A percentile compares a stretch with the other conserved stretches of the same genome.
Conservation (phyloP, 2,329 filamentous ascomycete species). For the Aspergillus flavus region DNA sequence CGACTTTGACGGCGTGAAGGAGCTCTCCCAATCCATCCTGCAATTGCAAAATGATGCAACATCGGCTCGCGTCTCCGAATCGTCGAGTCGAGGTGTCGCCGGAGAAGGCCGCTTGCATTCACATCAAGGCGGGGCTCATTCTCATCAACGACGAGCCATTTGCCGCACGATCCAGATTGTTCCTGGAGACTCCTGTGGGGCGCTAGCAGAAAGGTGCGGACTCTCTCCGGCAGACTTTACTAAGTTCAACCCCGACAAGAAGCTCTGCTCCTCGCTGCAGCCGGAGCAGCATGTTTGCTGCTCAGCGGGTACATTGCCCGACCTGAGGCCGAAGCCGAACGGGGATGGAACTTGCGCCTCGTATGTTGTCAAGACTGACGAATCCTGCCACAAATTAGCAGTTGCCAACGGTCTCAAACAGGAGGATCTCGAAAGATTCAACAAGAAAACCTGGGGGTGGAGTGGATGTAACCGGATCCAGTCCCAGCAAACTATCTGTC, state of each 20-base stretch:
- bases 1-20: not conserved
- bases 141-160: not conserved
- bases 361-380: not conserved
- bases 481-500: not conserved
- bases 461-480: not conserved
- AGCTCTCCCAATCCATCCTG: not conserved
- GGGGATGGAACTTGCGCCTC: not conserved
- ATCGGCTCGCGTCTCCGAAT: not conserved
- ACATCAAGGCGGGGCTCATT: not conserved
- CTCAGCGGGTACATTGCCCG: not conserved
- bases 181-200: constrained; percentile 40
- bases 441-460: not conserved
- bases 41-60: not conserved
- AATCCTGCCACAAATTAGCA: not conserved
- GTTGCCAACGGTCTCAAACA: not conserved
- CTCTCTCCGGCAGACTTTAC: constrained; percentile 29
- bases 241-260: not conserved
- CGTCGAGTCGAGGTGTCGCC: not conserved
- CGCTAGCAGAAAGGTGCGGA: constrained; percentile 42
- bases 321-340: not conserved
- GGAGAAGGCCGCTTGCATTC: not conserved
- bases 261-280: not conserved
- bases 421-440: not conserved
- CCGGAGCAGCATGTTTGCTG: not conserved
- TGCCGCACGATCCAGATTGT: not conserved